phyloP scores from a whole-genome alignment of 1,284 basidiomycete species.

The Mycosarcoma mackinlayi region DNA sequence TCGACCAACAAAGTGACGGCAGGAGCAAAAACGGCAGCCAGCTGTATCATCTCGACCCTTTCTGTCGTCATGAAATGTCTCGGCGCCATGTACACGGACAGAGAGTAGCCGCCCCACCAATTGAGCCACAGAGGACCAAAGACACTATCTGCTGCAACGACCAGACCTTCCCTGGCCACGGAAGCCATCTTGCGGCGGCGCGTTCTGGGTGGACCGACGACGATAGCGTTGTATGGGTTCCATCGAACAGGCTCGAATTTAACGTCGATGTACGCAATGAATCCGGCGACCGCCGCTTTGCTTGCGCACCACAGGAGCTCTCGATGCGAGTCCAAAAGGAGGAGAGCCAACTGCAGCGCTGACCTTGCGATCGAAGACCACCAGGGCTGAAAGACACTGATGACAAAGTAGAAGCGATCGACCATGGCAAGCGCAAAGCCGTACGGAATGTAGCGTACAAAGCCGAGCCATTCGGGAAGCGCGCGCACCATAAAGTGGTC shows the following conservation, averaged over 20 bases:
- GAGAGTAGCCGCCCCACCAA: conserved; percentile 49
- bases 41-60: conserved; percentile 40
- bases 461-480: conserved; percentile 40
- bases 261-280: conserved; percentile 42
- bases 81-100: conserved; percentile 32
- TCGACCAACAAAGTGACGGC: conserved; percentile 35
- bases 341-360: conserved; percentile 36
- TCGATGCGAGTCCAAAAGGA: conserved; percentile 28
- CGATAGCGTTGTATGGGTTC: conserved; percentile 33
- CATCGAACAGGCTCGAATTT: conserved; percentile 28
- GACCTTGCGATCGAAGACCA: conserved; percentile 29
- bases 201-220: conserved; percentile 32
- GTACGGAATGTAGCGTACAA: conserved; percentile 27
- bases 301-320: conserved; percentile 38
- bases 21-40: conserved; percentile 39
- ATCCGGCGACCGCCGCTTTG: conserved; percentile 27
- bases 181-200: conserved; percentile 8
- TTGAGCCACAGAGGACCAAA: conserved; percentile 43
- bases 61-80: conserved; percentile 38
- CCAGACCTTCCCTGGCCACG: conserved; percentile 25
- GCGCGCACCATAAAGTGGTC: conserved; percentile 29
- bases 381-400: conserved; percentile 29
- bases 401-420: conserved; percentile 31
- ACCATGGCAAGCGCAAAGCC: conserved; percentile 20
- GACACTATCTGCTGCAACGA: conserved; percentile 19